Base-by-base conservation (phyloP, 108 stramenopile genomes). In the Skeletonema menzelii region DNA sequence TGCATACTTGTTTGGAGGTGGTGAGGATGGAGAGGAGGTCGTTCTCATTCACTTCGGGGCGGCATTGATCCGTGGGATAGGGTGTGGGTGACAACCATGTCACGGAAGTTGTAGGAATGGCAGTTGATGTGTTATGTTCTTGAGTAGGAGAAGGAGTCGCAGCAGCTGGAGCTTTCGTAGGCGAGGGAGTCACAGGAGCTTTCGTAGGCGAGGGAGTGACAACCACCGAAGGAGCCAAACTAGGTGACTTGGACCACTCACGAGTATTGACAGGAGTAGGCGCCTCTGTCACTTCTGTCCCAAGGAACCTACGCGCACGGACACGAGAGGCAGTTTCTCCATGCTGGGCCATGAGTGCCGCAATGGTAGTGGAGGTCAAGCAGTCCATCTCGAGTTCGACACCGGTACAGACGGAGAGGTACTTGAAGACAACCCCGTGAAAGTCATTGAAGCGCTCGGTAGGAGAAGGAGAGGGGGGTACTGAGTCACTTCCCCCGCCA, bases 311-410 rank as follows among this genome's bases (percentile, higher is more conserved):
- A 11, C 35, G 56, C 4, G 32, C n/a, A 11, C 55, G 40, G 19
- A 27, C 44, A 26, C 31, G 60, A 5, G 40, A 56, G 14, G 42
- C 44, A 4, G 40, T 46, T 17, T 28, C 12, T 13, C 34, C 17
- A 1, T 72, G 32, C 31, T 42, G 37, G 7, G 59, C 31, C 28
- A 55, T 63, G 63, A 79, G 32, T 17, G 47, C 47, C 1, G 72
- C 65, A 49, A 79, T 67, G 2, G 65, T 56, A 12, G 14, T 56
- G 17, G 32, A 55, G 6, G 49, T 67, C 31, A 79, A 63, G 62
- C 78, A 79, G 14, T 79, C 71, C 8, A 14, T 58, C 10, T 42
- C 42, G 15, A 79, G 62, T 0, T 79, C 49, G 3, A 72, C 65
- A 12, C 67, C 78, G 3, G 78, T 35, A 42, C 78, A 79, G 35